Evolutionary conservation across 2,329 filamentous ascomycete genomes (phyloP).

Genomic region (Alternaria ethzedia): DNA sequence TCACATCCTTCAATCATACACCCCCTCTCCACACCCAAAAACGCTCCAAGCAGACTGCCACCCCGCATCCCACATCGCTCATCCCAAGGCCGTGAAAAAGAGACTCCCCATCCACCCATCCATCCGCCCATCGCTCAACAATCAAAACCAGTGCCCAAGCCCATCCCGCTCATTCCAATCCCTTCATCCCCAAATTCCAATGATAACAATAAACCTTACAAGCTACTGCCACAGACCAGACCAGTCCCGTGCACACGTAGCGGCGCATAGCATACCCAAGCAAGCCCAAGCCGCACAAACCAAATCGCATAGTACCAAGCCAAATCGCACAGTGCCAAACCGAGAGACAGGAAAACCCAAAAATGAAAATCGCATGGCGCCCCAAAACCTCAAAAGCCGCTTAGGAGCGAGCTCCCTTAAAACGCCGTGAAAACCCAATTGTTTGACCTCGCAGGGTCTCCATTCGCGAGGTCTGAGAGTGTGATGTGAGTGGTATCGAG

Average conservation of each 20-base stretch:
- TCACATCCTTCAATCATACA: not conserved
- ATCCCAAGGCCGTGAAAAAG: not conserved
- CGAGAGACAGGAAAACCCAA: not conserved
- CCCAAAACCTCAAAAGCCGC: not conserved
- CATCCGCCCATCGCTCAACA: not conserved
- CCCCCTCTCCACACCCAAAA: not conserved
- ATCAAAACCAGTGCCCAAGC: not conserved
- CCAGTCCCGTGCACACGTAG: not conserved
- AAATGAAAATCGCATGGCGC: not conserved
- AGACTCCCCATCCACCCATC: not conserved
- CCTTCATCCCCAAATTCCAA: not conserved
- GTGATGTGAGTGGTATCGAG: not conserved
- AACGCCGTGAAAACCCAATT: not conserved
- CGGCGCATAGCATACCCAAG: not conserved
- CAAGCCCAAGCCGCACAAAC: not conserved
- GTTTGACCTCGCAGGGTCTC: not conserved
- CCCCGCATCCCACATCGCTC: not conserved
- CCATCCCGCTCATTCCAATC: not conserved
- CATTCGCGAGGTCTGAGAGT: not conserved
- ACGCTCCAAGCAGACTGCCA: not conserved
- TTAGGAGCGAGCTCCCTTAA: not conserved
- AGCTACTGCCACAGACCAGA: not conserved
- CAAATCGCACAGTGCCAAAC: not conserved
- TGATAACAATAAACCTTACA: not conserved
- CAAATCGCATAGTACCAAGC: not conserved